These are phyloP conservation scores for Boletellus sp. DNA, from an alignment of 1,284 basidiomycete genomes.

Conservation along the genomic window DNA sequence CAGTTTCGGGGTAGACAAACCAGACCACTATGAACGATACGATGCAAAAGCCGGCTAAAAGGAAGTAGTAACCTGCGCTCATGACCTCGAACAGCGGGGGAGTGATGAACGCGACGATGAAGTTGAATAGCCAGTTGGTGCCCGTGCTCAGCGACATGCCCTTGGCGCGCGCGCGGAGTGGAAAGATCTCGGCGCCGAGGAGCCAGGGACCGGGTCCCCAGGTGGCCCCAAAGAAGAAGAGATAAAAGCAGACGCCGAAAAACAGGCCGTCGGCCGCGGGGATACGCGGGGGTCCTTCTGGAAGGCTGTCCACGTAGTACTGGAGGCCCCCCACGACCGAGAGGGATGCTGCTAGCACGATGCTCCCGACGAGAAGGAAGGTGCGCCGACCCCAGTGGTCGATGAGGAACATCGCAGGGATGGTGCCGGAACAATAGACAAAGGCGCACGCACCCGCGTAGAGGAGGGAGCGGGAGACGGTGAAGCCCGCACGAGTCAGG, in stretches of 20 bases:
- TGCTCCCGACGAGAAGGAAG: conserved; percentile 50
- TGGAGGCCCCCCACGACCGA: conserved; percentile 45
- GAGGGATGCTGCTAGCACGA: conserved; percentile 39
- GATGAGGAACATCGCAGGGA: conserved; percentile 55
- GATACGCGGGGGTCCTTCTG: conserved; percentile 33
- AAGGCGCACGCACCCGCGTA: conserved; percentile 54
- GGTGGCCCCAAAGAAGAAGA: conserved; percentile 49
- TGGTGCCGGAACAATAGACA: conserved; percentile 54
- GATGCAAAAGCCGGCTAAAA: conserved; percentile 44
- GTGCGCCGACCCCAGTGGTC: conserved; percentile 51
- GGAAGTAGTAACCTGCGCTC: conserved; percentile 48
- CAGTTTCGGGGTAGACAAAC: conserved; percentile 46
- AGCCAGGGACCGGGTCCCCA: conserved; percentile 69
- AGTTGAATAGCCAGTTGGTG: conserved; percentile 57
- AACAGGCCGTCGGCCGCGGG: conserved; percentile 46
- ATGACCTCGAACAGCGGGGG: conserved; percentile 46
- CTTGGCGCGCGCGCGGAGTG: conserved; percentile 62
- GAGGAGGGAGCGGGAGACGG: conserved; percentile 41
- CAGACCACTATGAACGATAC: conserved; percentile 45
- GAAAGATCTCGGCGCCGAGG: conserved; percentile 61
- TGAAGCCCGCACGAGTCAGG: conserved; percentile 48
- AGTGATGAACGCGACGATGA: conserved; percentile 52
- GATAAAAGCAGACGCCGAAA: conserved; percentile 40
- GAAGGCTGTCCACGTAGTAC: conserved; percentile 39
- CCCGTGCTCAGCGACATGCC: conserved; percentile 64